Base-by-base conservation (phyloP, 2,329 filamentous ascomycete genomes). In the Karstenula rhodostoma region DNA sequence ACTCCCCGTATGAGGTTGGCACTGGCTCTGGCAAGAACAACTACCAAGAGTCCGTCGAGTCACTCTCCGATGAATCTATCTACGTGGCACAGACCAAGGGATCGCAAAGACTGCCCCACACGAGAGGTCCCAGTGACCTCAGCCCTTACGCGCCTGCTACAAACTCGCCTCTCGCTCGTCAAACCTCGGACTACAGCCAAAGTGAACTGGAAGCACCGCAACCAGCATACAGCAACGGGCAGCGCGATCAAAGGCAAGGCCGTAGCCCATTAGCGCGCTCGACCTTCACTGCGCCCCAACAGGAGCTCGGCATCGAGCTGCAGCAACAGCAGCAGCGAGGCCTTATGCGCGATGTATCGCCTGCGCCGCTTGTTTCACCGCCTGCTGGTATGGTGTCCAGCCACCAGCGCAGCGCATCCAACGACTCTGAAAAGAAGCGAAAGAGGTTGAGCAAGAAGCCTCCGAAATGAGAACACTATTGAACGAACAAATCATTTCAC, bases 211-310 rank as follows among this genome's bases (percentile, higher is more conserved):
- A 74, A 22, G 63, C 72, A 15, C 74, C 75, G 25, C 73, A 74
- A 56, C 68, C 72, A 19, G 61, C 72, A 17, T 74, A 76, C 63
- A 58, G 47, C 32, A 53, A 57, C 5, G 43, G 52, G 12, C 59
- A 57, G 37, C 51, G 62, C 33, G 69, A 66, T 56, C 57, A 65
- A 27, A 72, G 78, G n/a, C 73, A 69, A 8, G 80, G 79, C 53
- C 76, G 78, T 29, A 82, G 80, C 60, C 82, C 82, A 2, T 74
- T 84, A 22, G 80, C 81, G 3, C 76, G 80, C 47, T 77, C 78
- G 60, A 81, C 80, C 64, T 81, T 80, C 61, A 72, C 25, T 66
- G 42, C 52, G 13, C 40, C 42, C 25, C 27, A 27, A 19, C 51
- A 76, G 4, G 71, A 73, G 15, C 33, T 66, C 9, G 73, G 67